Conservation (phyloP, 768 basidiomycete species). For the Tylopilus rubrobrunneus region DNA sequence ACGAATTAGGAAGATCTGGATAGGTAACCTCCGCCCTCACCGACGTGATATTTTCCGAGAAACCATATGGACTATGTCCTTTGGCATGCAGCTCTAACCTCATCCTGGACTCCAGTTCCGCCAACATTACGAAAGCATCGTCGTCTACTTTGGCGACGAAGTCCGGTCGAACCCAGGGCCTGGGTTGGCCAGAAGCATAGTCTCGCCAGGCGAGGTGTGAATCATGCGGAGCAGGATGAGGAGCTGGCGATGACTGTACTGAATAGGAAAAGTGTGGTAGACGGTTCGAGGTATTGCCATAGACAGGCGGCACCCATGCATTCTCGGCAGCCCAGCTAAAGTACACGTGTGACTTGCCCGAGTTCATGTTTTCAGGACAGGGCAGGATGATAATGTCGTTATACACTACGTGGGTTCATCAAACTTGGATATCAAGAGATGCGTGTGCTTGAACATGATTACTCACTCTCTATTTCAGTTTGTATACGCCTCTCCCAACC, state of each 20-base stretch:
- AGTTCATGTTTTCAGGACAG: conserved; percentile 92
- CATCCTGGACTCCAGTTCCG: conserved; percentile 88
- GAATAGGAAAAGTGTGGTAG: conserved; percentile 62
- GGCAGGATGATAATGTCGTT: conserved; percentile 86
- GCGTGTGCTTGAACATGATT: not conserved
- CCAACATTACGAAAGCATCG: conserved; percentile 92
- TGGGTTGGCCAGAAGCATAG: conserved; percentile 37
- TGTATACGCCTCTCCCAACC: conserved; percentile 76
- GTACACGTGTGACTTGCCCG: conserved; percentile 87
- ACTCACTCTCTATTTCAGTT: conserved; percentile 89
- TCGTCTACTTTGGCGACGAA: conserved; percentile 95
- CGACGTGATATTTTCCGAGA: conserved; percentile 8
- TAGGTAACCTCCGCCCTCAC: not conserved
- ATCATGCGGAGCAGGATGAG: conserved; percentile 68
- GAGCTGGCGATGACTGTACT: conserved; percentile 51
- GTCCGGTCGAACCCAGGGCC: conserved; percentile 81
- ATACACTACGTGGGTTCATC: conserved; percentile 48
- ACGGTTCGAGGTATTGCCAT: conserved; percentile 42
- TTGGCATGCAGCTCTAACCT: conserved; percentile 65
- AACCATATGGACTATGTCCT: conserved; percentile 26
- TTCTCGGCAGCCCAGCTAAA: conserved; percentile 91
- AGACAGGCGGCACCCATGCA: conserved; percentile 86
- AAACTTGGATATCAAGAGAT: conserved; percentile 1
- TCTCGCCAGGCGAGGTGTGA: conserved; percentile 56
- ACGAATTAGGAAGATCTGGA: not conserved